A percentile compares a stretch with the other conserved stretches of the same genome.
Conservation (phyloP, 2,329 filamentous ascomycete species). For the Ceratocystiopsis sp. region DNA sequence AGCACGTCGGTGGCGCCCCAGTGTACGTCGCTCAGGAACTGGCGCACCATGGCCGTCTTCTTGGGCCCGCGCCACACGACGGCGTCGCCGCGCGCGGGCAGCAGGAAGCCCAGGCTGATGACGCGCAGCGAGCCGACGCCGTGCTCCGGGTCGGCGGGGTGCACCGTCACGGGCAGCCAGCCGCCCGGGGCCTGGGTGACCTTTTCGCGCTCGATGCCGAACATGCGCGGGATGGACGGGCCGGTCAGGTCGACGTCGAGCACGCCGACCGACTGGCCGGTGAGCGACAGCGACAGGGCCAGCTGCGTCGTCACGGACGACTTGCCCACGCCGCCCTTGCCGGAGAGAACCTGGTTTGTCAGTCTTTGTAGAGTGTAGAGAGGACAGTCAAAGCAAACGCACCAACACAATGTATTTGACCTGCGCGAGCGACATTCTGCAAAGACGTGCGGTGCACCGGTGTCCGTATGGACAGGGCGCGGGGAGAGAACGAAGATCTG, state of each 20-base stretch:
- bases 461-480: too few species aligned
- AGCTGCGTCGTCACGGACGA: slow-evolving; percentile 96
- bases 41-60: slow-evolving; percentile 96
- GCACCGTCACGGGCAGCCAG: slow-evolving; percentile 80
- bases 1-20: slow-evolving; percentile 85
- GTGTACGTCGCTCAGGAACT: slow-evolving; percentile 81
- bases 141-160: slow-evolving; percentile 35
- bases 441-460: too few species aligned
- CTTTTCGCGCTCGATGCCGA: slow-evolving; percentile 75
- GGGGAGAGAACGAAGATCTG: too few species aligned
- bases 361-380: slow-evolving; percentile 1
- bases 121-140: slow-evolving; percentile 52
- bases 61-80: slow-evolving; percentile 97
- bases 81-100: slow-evolving; percentile 68
- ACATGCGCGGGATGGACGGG: slow-evolving; percentile 88
- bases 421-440: slow-evolving; percentile 45
- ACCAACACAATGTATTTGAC: slow-evolving; percentile 63
- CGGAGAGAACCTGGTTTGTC: slow-evolving; percentile 53
- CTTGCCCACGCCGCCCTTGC: slow-evolving; percentile 96
- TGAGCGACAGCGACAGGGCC: slow-evolving; percentile 69
- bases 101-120: slow-evolving; percentile 87
- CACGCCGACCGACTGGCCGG: slow-evolving; percentile 80
- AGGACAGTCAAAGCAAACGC: neutral
- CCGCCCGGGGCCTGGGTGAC: slow-evolving; percentile 83
- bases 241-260: slow-evolving; percentile 94